These are phyloP conservation scores for Teratosphaeria gauchensis DNA, from an alignment of 2,329 filamentous ascomycete genomes.

Conservation along the genomic window DNA sequence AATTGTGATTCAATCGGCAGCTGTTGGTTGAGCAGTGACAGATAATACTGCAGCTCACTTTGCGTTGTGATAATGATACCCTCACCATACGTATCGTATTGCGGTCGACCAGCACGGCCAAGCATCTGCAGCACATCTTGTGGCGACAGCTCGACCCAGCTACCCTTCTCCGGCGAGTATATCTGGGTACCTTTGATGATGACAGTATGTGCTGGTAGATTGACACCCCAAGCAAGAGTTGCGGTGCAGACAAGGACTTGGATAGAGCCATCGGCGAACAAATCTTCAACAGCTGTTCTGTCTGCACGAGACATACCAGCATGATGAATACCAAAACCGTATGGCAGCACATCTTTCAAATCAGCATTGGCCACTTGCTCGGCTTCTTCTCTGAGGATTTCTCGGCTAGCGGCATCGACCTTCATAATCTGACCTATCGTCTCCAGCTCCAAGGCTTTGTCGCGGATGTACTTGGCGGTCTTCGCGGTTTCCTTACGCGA, in stretches of 20 bases:
- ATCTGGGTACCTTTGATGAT: constrained; percentile 98
- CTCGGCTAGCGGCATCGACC: constrained; percentile 82
- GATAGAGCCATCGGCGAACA: constrained; percentile 83
- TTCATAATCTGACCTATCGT: constrained; percentile 93
- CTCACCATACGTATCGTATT: constrained; percentile 95
- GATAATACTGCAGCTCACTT: constrained; percentile 89
- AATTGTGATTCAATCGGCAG: constrained; percentile 95
- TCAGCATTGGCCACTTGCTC: constrained; percentile 75
- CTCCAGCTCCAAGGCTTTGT: constrained; percentile 94
- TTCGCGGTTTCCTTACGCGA: constrained; percentile 97
- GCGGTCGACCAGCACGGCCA: constrained; percentile 88
- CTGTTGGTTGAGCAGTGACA: constrained; percentile 93
- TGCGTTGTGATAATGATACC: constrained; percentile 98
- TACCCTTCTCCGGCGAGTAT: constrained; percentile 96
- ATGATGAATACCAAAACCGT: constrained; percentile 96
- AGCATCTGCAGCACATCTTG: constrained; percentile 99
- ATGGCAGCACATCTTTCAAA: constrained; percentile 86
- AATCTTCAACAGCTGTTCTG: constrained; percentile 85
- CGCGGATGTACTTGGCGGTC: constrained; percentile 88
- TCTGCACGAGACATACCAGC: constrained; percentile 95
- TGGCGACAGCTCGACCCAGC: constrained; percentile 94
- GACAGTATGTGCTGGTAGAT: constrained; percentile 92
- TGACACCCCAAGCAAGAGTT: constrained; percentile 98
- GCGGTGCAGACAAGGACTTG: constrained; percentile 96
- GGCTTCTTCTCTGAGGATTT: constrained; percentile 77